Conservation (phyloP, 75 land plant genomes). For the Ceratopteris richardii region DNA sequence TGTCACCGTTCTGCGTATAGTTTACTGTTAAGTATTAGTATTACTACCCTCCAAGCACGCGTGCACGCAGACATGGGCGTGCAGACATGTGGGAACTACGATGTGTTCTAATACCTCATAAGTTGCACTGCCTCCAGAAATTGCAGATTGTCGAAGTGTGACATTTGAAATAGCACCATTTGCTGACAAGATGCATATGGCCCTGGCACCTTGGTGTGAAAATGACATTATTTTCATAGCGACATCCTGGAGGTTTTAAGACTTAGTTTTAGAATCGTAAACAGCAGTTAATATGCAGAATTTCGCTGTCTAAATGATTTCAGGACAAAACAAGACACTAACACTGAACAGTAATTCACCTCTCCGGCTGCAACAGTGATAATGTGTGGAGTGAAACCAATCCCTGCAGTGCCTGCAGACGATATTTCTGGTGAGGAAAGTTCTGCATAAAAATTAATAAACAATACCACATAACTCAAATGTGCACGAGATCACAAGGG, state of each 20-base stretch:
- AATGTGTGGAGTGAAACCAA: constrained; percentile 79
- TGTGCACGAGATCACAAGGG: no score
- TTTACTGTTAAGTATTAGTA: no score
- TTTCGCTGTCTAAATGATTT: no score
- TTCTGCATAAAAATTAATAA: no score
- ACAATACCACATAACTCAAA: no score
- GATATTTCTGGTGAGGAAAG: constrained; percentile 36
- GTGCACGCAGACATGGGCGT: no score
- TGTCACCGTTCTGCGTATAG: no score
- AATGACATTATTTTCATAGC: constrained; percentile 37
- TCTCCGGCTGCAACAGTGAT: constrained; percentile 64
- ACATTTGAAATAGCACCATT: constrained; percentile 50
- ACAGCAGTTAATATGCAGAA: background rate
- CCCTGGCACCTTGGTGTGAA: constrained; percentile 38
- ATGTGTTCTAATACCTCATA: no score
- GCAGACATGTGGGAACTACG: no score
- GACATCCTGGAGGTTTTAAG: constrained; percentile 42
- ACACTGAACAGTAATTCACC: constrained; percentile 28
- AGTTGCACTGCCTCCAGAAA: constrained; percentile 43
- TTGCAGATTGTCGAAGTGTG: constrained; percentile 41
- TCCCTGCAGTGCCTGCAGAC: constrained; percentile 71
- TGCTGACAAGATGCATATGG: constrained; percentile 42
- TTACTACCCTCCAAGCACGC: no score
- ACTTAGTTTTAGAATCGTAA: no score
- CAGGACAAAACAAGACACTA: background rate